Evolutionary conservation across 371 early-diverging fungal species (phyloP).

Genomic region (Batkoa obscura): DNA sequence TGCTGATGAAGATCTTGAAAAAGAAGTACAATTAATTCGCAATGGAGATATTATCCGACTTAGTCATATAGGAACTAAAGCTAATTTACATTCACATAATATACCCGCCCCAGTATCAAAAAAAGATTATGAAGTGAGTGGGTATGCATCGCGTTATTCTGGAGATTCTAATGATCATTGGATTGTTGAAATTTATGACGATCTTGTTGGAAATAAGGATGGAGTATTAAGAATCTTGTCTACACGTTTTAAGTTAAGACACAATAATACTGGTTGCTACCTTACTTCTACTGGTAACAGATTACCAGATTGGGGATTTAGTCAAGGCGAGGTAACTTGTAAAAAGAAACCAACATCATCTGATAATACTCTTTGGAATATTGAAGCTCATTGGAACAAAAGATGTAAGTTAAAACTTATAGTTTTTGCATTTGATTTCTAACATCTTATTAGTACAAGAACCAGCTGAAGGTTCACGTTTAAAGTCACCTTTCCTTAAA

Average conservation of each 20-base stretch:
- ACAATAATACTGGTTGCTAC: slow-evolving; percentile 59
- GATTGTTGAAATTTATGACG: slow-evolving; percentile 73
- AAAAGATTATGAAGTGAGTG: slow-evolving; percentile 69
- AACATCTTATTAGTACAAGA: slow-evolving; percentile 15
- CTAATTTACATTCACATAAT: slow-evolving; percentile 70
- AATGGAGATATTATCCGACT: slow-evolving; percentile 77
- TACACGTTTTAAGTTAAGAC: slow-evolving; percentile 76
- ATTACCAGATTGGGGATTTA: slow-evolving; percentile 97
- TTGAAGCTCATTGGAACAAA: slow-evolving; percentile 79
- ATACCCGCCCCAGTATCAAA: slow-evolving; percentile 69
- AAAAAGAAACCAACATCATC: slow-evolving; percentile 22
- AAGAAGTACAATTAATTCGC: slow-evolving; percentile 32
- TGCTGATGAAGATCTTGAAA: slow-evolving; percentile 15
- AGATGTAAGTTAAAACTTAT: slow-evolving; percentile 27
- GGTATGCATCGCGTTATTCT: slow-evolving; percentile 46
- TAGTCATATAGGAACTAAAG: slow-evolving; percentile 46
- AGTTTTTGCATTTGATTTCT: background rate
- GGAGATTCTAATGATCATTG: slow-evolving; percentile 80
- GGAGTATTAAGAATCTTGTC: slow-evolving; percentile 48
- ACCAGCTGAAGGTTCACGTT: slow-evolving; percentile 22
- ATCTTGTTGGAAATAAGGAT: slow-evolving; percentile 15
- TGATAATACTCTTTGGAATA: slow-evolving; percentile 74
- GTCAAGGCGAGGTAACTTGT: slow-evolving; percentile 89
- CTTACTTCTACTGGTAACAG: slow-evolving; percentile 53
- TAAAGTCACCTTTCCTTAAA: slow-evolving; percentile 56